Base-by-base conservation (phyloP, 2,329 filamentous ascomycete genomes). In the Trichoderma brevicompactum region DNA sequence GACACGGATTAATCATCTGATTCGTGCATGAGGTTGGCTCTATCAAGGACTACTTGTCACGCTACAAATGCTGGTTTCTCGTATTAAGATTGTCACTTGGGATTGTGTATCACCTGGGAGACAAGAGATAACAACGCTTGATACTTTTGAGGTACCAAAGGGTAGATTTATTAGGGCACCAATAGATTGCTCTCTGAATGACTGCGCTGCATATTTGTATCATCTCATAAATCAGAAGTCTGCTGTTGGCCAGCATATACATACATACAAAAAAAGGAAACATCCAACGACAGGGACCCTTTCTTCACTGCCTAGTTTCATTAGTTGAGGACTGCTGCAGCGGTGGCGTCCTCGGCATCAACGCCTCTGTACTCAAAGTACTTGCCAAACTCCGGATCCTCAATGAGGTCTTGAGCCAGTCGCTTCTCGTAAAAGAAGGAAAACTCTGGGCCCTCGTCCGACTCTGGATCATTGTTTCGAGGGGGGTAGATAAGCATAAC, bases 381-480 rank as follows among this genome's bases (percentile, higher is more conserved):
- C 9, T 54, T 63, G 40, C 38, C 32, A 17, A 50, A 63, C 40
- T 63, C 59, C 1, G 28, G 6, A 28, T 63, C 60, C 7, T 63
- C 61, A 0, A 64, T 55, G 1, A 64, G 36, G 4, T 3, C 3
- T 17, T 64, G 61, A 2, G 61, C 61, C 32, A 64, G 6, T 4
- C 61, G 32, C 50, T 64, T 64, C 19, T 64, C 61, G 2, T 64
- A 64, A 32, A 54, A 64, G 17, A 64, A 38, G 52, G 61, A 44
- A 13, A 63, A 23, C 19, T 63, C 60, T 2, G 15, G 17, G 7
- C 61, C 61, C 6, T 64, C 61, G 2, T 64, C 61, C 2, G 61
- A 64, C 7, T 23, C 61, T 6, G 61, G 41, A 3, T 55, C 61
- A 5, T 28, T 10, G 13, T 0, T 48, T 3, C 61, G 61, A 28